phyloP scores from a whole-genome alignment of 805 yeast genomes.

The Ogataea paraovalis region DNA sequence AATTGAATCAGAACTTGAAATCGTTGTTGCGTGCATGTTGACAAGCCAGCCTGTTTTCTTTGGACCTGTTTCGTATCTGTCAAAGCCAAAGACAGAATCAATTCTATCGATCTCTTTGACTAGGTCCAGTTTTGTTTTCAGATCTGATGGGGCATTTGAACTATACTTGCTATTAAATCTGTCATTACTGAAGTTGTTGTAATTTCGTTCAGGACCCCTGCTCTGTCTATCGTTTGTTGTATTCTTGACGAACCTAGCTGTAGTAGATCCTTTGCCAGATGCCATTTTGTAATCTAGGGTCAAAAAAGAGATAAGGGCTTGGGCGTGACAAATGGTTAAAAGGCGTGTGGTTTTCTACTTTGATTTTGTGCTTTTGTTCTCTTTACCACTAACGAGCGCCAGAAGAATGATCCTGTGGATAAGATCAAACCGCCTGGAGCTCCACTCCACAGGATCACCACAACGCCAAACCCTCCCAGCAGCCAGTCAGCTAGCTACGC shows the following conservation, averaged over 20 bases:
- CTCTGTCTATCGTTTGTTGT: background rate
- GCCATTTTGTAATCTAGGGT: conserved; percentile 10
- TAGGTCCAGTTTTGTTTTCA: conserved; percentile 43
- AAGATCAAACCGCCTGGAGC: no score
- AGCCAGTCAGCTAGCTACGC: background rate
- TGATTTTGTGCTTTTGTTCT: no score
- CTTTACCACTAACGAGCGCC: no score
- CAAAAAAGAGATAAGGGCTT: no score
- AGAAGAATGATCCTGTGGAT: no score
- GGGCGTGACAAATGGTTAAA: no score
- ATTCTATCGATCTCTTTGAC: conserved; percentile 60
- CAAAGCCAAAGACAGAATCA: conserved; percentile 87
- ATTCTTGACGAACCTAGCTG: conserved; percentile 28
- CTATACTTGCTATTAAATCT: background rate
- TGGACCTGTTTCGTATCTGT: conserved; percentile 69
- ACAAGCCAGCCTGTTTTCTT: conserved; percentile 81
- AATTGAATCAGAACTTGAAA: conserved; percentile 52
- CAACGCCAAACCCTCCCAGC: background rate
- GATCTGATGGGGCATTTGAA: conserved; percentile 5
- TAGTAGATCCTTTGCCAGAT: conserved; percentile 19
- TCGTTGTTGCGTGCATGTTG: conserved; percentile 86
- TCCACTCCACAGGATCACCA: no score
- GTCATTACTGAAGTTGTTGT: conserved; percentile 8
- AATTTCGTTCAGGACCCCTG: background rate
- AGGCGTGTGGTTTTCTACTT: no score